phyloP scores from a whole-genome alignment of 345 rosid genomes.

The Draba incana region DNA sequence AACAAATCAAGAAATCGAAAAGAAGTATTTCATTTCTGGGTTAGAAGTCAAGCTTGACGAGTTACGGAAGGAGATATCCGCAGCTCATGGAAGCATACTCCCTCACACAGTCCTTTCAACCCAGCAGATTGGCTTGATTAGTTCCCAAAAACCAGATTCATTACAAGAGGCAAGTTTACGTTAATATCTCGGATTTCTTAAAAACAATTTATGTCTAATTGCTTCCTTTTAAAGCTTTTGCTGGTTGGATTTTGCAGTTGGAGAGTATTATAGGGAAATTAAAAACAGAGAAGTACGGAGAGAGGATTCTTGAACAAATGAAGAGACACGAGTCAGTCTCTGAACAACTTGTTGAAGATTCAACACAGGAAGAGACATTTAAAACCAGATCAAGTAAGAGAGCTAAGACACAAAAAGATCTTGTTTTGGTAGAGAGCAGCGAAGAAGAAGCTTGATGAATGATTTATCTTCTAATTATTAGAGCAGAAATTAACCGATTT shows the following conservation, averaged over 20 bases:
- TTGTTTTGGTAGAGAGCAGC: conserved; percentile 61
- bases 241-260: conserved; percentile 57
- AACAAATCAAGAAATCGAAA: conserved; percentile 56
- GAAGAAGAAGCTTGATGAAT: conserved; percentile 34
- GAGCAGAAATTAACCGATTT: not conserved
- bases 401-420: conserved; percentile 53
- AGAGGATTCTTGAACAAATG: conserved; percentile 70
- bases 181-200: not conserved
- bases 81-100: conserved; percentile 68
- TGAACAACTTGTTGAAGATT: conserved; percentile 30
- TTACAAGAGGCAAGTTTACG: conserved; percentile 57
- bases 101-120: conserved; percentile 86
- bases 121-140: conserved; percentile 68
- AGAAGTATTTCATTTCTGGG: conserved; percentile 49
- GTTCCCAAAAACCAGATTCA: conserved; percentile 61
- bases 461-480: not conserved
- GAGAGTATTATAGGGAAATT: conserved; percentile 84
- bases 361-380: conserved; percentile 46
- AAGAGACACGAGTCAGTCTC: conserved; percentile 36
- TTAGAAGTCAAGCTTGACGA: conserved; percentile 74
- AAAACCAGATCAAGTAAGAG: conserved; percentile 54
- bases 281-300: conserved; percentile 77
- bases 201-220: not conserved
- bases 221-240: conserved; percentile 14
- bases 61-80: conserved; percentile 75